These are phyloP conservation scores for Tulasnella sp. DNA, from an alignment of 768 basidiomycete species.

Conservation along the genomic window DNA sequence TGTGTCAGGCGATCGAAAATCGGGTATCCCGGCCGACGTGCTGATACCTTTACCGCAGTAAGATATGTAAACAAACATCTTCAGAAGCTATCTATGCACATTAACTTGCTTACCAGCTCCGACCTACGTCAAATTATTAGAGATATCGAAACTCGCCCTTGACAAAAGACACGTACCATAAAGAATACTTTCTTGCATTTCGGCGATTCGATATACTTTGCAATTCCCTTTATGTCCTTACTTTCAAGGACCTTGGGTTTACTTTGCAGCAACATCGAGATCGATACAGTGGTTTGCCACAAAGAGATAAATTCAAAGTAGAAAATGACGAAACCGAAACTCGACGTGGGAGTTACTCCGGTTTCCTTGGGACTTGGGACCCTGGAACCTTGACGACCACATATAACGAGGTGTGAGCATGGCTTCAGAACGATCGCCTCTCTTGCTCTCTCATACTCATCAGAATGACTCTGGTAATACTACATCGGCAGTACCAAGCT, in stretches of 20 bases:
- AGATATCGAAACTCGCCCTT: neutral
- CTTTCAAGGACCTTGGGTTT: constrained; percentile 10
- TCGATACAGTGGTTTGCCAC: neutral
- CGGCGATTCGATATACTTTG: constrained; percentile 55
- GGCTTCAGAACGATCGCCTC: no score
- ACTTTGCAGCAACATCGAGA: neutral
- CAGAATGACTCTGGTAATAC: no score
- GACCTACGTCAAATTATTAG: constrained; percentile 15
- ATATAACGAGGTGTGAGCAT: no score
- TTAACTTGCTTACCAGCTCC: constrained; percentile 23
- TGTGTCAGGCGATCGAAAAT: constrained; percentile 77
- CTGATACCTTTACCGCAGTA: constrained; percentile 47
- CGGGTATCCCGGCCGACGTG: constrained; percentile 74
- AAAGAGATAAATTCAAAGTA: no score
- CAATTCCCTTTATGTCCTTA: constrained; percentile 27
- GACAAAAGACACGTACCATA: constrained; percentile 40
- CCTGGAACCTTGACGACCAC: no score
- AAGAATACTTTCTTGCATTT: constrained; percentile 55
- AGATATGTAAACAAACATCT: neutral
- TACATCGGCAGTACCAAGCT: no score
- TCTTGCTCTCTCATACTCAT: no score
- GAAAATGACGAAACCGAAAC: no score
- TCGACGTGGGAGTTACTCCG: no score
- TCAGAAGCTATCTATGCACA: neutral
- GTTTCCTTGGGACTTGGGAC: no score